Evolutionary conservation across 495 filamentous ascomycete genomes (phyloP), one percentile per base, ranked within the genome.

Genomic region (Aspergillus asperescens): DNA sequence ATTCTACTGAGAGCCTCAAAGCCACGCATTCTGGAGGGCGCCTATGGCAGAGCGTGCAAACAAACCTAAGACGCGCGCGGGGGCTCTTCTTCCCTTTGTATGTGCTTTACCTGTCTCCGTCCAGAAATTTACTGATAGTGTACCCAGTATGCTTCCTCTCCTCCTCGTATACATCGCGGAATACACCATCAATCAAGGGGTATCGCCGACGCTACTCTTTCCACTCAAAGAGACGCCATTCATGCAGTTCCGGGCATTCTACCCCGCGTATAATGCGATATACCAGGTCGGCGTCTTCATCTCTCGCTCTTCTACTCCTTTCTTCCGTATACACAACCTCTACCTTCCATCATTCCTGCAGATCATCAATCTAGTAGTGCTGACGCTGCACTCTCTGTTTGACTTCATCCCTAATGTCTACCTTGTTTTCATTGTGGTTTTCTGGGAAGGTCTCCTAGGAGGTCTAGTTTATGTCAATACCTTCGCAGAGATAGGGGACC

Each of bases 201-300:
- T 98, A 31, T 76, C 87, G 0, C 93, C 92, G 0, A 95, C 88
- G 0, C 76, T 96, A 9, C 81, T 98, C 28, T 98, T 95, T 66
- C 89, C 90, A 0, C 69, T 96, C 8, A 59, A 76, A 1, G 68
- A 76, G 5, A 84, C 84, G 0, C 92, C 92, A 1, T 96, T 98
- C 63, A 65, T 70, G 38, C 77, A 87, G 58, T 93, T 84, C 69
- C 83, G 92, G 16, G 82, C 84, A n/a, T 93, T 93, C 68, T 95
- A 95, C 60, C 88, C 90, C n/a, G 78, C 81, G n/a, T 95, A 95
- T 65, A 83, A 83, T 56, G 88, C 90, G 50, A 83, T 96, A 54
- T 98, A 98, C 70, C 92, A 98, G 73, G 71, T 87, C 3, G 90
- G 91, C 50, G 92, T 96, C 50, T 96, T 96, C 75, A 79, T 96